phyloP scores from a whole-genome alignment of 208 protist species.

The Leishmania martiniquensis region DNA sequence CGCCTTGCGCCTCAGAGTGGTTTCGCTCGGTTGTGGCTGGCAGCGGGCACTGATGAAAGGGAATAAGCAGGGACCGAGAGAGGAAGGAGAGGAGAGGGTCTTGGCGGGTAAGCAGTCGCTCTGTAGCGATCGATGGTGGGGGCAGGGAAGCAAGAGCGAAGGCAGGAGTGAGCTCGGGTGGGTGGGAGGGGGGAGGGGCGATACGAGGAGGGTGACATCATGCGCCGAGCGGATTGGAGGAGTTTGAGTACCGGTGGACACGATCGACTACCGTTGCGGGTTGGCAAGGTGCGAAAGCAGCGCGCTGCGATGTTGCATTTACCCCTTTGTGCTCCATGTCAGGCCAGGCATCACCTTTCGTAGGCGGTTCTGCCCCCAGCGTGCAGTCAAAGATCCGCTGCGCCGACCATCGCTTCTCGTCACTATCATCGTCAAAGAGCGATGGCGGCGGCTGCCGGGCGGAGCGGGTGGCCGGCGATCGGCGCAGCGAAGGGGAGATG shows the following conservation, averaged over 20 bases:
- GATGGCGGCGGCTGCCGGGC: conserved; percentile 15
- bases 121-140: neutral
- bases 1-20: neutral
- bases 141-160: neutral
- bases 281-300: neutral
- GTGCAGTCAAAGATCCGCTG: neutral
- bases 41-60: neutral
- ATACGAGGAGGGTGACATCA: neutral
- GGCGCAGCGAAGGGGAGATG: conserved; percentile 1
- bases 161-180: neutral
- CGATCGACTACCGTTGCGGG: conserved; percentile 17
- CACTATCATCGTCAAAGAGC: conserved; percentile 22
- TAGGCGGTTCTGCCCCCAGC: neutral
- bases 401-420: neutral
- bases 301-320: neutral
- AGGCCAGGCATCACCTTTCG: neutral
- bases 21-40: neutral
- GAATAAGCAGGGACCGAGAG: neutral
- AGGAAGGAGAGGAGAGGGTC: neutral
- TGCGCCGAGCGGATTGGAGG: neutral
- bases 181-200: neutral
- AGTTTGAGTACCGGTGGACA: neutral
- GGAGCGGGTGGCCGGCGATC: neutral
- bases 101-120: neutral
- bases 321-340: neutral